Evolutionary conservation across 768 basidiomycete species (phyloP), one percentile per base, ranked within the genome.

Genomic region (Podaxis sp.): DNA sequence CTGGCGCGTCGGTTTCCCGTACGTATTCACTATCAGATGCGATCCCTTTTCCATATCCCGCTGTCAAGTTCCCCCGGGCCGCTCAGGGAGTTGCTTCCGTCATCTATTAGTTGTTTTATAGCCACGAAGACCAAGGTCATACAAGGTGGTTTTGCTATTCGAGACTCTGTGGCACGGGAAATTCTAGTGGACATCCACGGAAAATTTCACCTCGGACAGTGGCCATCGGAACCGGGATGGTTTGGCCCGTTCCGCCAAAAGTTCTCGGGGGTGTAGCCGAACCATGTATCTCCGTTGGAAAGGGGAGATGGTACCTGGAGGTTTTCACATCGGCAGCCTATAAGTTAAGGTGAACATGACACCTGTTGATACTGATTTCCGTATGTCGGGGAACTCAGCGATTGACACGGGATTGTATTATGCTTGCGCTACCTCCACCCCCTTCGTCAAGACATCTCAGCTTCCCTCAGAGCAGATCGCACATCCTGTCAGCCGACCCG

Each of bases 31-130:
- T 83, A 53, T 71, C 77, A 25, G 83, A 86, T 54, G 69, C 70
- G 29, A 84, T 88, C 19, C 85, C 86, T 3, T 82, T 82, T 88
- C 66, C 83, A 86, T 66, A 70, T 88, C 25, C 85, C 87, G 61
- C 73, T 87, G 33, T 74, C 74, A 50, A 81, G 79, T 37, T 76
- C 79, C 19, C 65, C 76, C 11, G 66, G 72, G 19, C 83, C 84
- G 5, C 73, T 87, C 38, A 70, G 72, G 19, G 75, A 79, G 37
- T 76, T 86, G 9, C 63, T 77, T 25, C 74, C 76, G n/a, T 65
- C 70, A 19, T 66, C 64, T 17, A 33, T 9, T 33, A 71, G 69
- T 41, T 24, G 61, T 4, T 66, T 72, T 75, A 40, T 49, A 65
- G 59, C 67, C 41, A 43, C 59, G 52, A 41, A 47, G 15, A 40